phyloP scores from a whole-genome alignment of 768 basidiomycete genomes.

The Suillus variegatus region DNA sequence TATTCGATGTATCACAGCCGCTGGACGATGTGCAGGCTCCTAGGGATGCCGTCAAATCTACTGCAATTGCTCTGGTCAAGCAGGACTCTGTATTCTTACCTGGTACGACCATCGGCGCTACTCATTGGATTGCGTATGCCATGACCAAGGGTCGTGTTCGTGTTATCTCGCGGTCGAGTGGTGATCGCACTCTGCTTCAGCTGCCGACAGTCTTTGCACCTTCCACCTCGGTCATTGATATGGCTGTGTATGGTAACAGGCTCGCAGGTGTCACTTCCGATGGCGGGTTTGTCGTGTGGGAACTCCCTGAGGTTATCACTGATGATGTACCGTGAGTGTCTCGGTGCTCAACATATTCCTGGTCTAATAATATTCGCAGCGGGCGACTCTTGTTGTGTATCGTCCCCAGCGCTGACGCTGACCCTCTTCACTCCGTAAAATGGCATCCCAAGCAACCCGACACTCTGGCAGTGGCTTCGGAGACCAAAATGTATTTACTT shows the following conservation, averaged over 20 bases:
- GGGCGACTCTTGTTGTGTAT: slow-evolving; percentile 72
- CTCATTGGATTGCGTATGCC: slow-evolving; percentile 91
- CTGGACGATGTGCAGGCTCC: slow-evolving; percentile 77
- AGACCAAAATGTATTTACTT: slow-evolving; percentile 72
- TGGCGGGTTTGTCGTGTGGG: slow-evolving; percentile 89
- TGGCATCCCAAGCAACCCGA: slow-evolving; percentile 87
- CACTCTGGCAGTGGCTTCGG: slow-evolving; percentile 81
- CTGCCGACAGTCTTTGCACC: slow-evolving; percentile 62
- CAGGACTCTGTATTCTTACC: slow-evolving; percentile 84
- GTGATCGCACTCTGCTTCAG: slow-evolving; percentile 84
- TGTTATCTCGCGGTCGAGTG: slow-evolving; percentile 85
- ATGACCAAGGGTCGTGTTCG: slow-evolving; percentile 92
- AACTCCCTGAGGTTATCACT: slow-evolving; percentile 77
- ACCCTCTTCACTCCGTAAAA: slow-evolving; percentile 78
- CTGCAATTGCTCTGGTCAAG: slow-evolving; percentile 85
- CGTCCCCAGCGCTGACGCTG: slow-evolving; percentile 53
- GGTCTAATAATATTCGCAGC: slow-evolving; percentile 37
- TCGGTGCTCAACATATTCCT: slow-evolving; percentile 18
- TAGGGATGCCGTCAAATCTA: slow-evolving; percentile 80
- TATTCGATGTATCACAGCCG: slow-evolving; percentile 74
- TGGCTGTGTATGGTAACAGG: slow-evolving; percentile 83
- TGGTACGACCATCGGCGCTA: slow-evolving; percentile 87
- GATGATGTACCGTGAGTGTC: slow-evolving; percentile 79
- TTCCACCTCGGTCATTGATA: slow-evolving; percentile 72
- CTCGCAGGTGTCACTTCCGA: slow-evolving; percentile 87